Evolutionary conservation across 345 rosid species (phyloP).

Genomic region (Murraya paniculata): DNA sequence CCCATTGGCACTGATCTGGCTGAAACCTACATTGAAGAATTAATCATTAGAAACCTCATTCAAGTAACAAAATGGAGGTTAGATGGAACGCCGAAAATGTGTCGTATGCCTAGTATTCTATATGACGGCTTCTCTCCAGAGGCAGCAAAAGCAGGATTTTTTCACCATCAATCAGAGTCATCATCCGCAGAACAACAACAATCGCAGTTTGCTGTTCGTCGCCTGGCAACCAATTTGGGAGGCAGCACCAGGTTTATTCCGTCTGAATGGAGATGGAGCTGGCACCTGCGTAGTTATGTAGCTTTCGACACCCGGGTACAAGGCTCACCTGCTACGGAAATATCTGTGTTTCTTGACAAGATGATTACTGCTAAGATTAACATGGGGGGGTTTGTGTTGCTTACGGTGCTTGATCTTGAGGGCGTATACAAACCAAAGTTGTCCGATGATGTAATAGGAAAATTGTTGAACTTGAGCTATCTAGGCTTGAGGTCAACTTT

Average conservation of each 20-base stretch:
- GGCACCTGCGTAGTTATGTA: constrained; percentile 24
- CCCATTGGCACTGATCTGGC: neutral
- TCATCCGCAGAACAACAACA: too few relatives aligned
- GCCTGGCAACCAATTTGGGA: constrained; percentile 15
- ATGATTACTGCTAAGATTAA: neutral
- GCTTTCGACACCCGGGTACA: neutral
- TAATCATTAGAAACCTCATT: neutral
- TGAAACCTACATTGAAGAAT: constrained; percentile 15
- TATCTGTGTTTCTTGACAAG: neutral
- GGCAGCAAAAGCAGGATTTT: constrained; percentile 16
- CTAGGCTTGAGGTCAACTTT: neutral
- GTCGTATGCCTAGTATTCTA: neutral
- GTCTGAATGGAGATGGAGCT: neutral
- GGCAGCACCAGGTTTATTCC: neutral
- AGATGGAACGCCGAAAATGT: constrained; percentile 36
- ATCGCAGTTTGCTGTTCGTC: neutral
- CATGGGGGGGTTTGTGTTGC: neutral
- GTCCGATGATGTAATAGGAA: neutral
- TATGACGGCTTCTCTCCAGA: constrained; percentile 16
- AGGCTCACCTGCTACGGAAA: neutral
- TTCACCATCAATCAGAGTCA: neutral
- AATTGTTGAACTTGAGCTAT: neutral
- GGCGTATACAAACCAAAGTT: neutral
- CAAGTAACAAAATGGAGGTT: constrained; percentile 33
- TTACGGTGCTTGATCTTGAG: neutral